Percentiles rank a stretch among this genome's conserved stretches.
phyloP scores from a whole-genome alignment of 169 alveolate genomes.

The Cryptosporidium parvum region DNA sequence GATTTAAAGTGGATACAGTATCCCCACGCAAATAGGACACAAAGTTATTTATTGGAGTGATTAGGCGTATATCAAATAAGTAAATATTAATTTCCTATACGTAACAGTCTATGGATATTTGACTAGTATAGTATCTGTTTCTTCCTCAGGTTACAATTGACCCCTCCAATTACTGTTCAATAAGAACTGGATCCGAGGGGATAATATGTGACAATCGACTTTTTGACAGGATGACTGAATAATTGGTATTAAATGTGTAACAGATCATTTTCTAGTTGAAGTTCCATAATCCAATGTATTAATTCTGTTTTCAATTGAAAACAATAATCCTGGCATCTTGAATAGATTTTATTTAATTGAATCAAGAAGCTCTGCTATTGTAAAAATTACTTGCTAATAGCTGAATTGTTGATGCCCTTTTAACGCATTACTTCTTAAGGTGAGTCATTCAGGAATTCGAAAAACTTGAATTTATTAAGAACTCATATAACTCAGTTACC shows the following conservation, averaged over 20 bases:
- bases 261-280: constrained; percentile 42
- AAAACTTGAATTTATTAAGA: neutral
- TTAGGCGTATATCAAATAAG: constrained; percentile 31
- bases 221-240: constrained; percentile 77
- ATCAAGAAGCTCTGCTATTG: constrained; percentile 40
- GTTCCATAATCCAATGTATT: constrained; percentile 52
- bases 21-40: constrained; percentile 73
- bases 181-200: constrained; percentile 59
- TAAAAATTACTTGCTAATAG: neutral
- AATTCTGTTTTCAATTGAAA: constrained; percentile 20
- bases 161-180: constrained; percentile 75
- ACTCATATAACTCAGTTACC: neutral
- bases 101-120: constrained; percentile 76
- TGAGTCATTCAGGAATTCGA: neutral
- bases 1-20: constrained; percentile 69
- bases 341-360: neutral
- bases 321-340: constrained; percentile 16
- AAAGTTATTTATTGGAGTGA: constrained; percentile 69
- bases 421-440: constrained; percentile 7
- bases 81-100: constrained; percentile 8
- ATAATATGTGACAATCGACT: constrained; percentile 72
- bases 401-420: constrained; percentile 8
- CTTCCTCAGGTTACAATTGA: constrained; percentile 76
- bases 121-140: constrained; percentile 77
- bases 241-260: constrained; percentile 58